These are phyloP conservation scores for Nicotiana rustica DNA, from an alignment of 305 asterid species.

Conservation along the genomic window DNA sequence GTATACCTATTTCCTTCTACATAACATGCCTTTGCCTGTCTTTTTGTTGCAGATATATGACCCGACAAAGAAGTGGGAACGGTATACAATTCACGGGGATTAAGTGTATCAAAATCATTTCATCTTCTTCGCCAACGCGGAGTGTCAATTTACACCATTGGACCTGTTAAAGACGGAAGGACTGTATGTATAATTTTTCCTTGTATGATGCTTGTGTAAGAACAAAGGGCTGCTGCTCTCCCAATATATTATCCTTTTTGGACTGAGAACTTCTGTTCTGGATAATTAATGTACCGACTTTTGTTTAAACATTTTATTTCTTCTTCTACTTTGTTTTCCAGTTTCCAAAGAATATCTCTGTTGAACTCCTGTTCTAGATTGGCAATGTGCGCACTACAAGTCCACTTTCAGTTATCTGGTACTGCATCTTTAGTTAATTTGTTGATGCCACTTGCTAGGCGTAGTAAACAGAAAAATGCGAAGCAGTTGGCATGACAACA, in stretches of 20 bases:
- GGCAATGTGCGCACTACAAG: neutral
- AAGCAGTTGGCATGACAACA: neutral
- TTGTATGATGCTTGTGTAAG: neutral
- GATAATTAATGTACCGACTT: neutral
- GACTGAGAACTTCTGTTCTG: neutral
- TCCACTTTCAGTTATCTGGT: neutral
- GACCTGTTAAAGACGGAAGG: neutral
- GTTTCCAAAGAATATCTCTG: neutral
- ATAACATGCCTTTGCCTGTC: conserved; percentile 13
- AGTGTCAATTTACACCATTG: neutral
- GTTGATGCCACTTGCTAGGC: neutral
- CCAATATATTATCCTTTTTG: neutral
- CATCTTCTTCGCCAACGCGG: conserved; percentile 13
- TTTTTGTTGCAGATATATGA: conserved; percentile 65
- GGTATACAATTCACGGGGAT: conserved; percentile 78
- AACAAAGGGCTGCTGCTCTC: neutral
- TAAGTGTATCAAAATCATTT: conserved; percentile 22
- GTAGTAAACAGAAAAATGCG: neutral
- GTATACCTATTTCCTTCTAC: conserved; percentile 31
- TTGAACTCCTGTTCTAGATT: neutral
- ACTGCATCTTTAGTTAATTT: neutral
- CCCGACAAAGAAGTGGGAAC: conserved; percentile 80
- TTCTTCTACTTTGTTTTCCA: neutral
- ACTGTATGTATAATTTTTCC: neutral
- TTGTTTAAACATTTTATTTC: neutral